Conservation (phyloP, 2,329 filamentous ascomycete species). For the Leptographium lundbergii region DNA sequence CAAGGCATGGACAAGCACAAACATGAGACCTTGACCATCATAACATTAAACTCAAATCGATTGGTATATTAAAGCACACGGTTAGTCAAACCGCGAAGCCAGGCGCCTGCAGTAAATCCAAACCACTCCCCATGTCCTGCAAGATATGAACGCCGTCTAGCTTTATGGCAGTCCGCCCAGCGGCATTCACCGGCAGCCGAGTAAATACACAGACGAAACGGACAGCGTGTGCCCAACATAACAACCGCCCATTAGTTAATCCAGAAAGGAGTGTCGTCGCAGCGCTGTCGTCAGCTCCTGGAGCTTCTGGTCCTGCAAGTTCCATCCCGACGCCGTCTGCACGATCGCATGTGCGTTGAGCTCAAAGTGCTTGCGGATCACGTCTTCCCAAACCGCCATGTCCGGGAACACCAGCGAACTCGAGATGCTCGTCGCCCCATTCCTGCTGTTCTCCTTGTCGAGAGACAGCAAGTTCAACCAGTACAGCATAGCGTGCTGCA, state of each 20-base stretch:
- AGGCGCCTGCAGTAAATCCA: background rate
- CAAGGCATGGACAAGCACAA: background rate
- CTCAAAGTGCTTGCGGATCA: constrained; percentile 16
- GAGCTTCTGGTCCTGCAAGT: background rate
- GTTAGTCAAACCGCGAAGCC: background rate
- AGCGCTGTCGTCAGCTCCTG: background rate
- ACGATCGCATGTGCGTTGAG: constrained; percentile 10
- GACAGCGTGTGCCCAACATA: too few species aligned
- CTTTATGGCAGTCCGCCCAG: background rate
- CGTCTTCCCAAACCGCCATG: constrained; percentile 14
- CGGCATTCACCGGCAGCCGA: background rate
- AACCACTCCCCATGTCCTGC: background rate
- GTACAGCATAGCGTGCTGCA: constrained; percentile 17
- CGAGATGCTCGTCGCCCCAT: background rate
- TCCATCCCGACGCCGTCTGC: constrained; percentile 10
- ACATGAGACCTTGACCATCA: too few species aligned
- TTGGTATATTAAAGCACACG: background rate
- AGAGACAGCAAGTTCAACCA: constrained; percentile 15
- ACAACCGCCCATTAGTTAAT: background rate
- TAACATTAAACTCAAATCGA: background rate
- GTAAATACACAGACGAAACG: background rate
- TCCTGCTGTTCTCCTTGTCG: background rate
- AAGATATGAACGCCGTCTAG: background rate
- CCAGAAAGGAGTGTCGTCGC: background rate
- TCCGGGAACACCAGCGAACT: background rate